phyloP scores from a whole-genome alignment of 139 green algal genomes.

The Coelastrella sp. region DNA sequence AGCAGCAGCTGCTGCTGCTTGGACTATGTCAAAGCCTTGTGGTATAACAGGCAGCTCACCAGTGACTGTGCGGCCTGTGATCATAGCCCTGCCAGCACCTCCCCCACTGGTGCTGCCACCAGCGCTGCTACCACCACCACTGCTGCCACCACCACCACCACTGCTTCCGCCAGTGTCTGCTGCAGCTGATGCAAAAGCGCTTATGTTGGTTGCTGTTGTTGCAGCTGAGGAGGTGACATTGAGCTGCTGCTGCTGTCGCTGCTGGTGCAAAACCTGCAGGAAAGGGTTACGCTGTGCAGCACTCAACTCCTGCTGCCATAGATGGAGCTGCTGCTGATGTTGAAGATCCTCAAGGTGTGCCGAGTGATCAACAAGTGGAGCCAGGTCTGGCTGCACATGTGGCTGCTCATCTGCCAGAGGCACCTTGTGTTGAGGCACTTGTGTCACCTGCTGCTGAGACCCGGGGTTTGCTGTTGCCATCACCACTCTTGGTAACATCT shows the following conservation, averaged over 20 bases:
- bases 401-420: too few relatives aligned
- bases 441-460: conserved; percentile 9
- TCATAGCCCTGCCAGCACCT: neutral
- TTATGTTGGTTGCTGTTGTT: neutral
- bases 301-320: neutral
- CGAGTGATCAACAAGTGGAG: neutral
- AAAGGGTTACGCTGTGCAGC: neutral
- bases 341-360: neutral
- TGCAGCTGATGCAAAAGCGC: neutral
- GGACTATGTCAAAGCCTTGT: neutral
- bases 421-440: neutral
- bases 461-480: neutral
- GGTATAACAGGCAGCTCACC: conserved; percentile 1
- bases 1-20: neutral
- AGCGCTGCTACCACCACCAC: neutral
- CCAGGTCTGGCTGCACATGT: neutral
- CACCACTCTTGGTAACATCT: neutral
- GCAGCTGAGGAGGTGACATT: neutral
- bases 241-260: neutral
- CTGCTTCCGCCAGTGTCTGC: neutral
- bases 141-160: neutral
- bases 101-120: neutral
- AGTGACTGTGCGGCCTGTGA: conserved; percentile 4
- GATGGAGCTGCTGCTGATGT: conserved; percentile 3
- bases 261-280: neutral